phyloP scores from a whole-genome alignment of 2,329 filamentous ascomycete species.

The Alternaria longipes region DNA sequence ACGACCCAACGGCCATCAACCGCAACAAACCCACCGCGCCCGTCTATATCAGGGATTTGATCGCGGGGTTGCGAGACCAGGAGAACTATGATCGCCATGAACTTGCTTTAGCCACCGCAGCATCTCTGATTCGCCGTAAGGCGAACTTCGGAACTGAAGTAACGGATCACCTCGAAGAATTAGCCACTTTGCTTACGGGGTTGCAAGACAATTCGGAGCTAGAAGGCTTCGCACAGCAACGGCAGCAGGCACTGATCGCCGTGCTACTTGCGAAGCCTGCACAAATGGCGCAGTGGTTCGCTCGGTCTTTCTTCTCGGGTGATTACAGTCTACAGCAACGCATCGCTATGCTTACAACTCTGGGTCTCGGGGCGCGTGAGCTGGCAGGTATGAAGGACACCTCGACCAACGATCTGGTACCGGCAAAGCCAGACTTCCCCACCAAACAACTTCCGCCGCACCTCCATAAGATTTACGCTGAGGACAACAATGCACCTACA shows the following conservation, averaged over 20 bases:
- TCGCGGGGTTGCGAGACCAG: conserved; percentile 78
- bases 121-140: conserved; percentile 85
- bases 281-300: conserved; percentile 84
- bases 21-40: conserved; percentile 84
- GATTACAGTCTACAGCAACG: conserved; percentile 90
- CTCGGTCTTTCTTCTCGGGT: conserved; percentile 85
- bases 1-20: conserved; percentile 87
- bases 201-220: conserved; percentile 87
- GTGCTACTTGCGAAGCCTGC: conserved; percentile 78
- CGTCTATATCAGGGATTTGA: conserved; percentile 88
- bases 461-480: conserved; percentile 75
- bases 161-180: conserved; percentile 80
- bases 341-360: conserved; percentile 78
- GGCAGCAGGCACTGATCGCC: conserved; percentile 82
- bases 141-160: conserved; percentile 89
- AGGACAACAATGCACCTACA: conserved; percentile 59
- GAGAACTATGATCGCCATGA: conserved; percentile 87
- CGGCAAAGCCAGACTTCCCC: conserved; percentile 68
- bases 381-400: conserved; percentile 76
- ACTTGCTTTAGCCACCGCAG: conserved; percentile 78
- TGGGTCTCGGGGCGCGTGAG: conserved; percentile 85
- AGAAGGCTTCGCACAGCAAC: conserved; percentile 73
- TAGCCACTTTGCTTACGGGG: conserved; percentile 79
- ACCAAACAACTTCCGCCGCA: conserved; percentile 79
- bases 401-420: conserved; percentile 58